phyloP scores from a whole-genome alignment of 2,329 filamentous ascomycete species.

The Rhynchosporium graminicola region DNA sequence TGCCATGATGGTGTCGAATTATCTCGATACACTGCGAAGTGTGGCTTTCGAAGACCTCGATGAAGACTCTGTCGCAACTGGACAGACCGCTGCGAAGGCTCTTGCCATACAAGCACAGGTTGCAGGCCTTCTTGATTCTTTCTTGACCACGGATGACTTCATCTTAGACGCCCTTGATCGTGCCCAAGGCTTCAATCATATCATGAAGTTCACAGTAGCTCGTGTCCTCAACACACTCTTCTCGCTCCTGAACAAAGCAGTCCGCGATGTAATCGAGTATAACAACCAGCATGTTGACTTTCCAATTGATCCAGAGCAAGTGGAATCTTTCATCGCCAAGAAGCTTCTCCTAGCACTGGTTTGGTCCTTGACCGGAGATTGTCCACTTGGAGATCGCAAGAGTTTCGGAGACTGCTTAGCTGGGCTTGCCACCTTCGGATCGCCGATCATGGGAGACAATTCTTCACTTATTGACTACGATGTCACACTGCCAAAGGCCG shows the following conservation, averaged over 20 bases:
- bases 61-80: slow-evolving; percentile 79
- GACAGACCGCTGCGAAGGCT: slow-evolving; percentile 75
- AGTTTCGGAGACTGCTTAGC: slow-evolving; percentile 83
- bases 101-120: slow-evolving; percentile 77
- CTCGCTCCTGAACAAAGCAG: slow-evolving; percentile 91
- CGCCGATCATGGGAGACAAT: slow-evolving; percentile 74
- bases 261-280: slow-evolving; percentile 91
- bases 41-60: slow-evolving; percentile 93
- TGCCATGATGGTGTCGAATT: slow-evolving; percentile 89
- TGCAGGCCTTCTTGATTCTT: slow-evolving; percentile 74
- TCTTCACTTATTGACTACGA: slow-evolving; percentile 96
- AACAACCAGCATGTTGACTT: slow-evolving; percentile 95
- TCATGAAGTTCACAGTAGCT: slow-evolving; percentile 96
- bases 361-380: slow-evolving; percentile 96
- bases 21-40: slow-evolving; percentile 79
- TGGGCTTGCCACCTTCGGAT: slow-evolving; percentile 80
- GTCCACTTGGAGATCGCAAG: slow-evolving; percentile 84
- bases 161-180: slow-evolving; percentile 74
- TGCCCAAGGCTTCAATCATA: slow-evolving; percentile 81
- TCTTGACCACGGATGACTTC: slow-evolving; percentile 78
- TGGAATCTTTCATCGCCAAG: slow-evolving; percentile 88
- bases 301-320: slow-evolving; percentile 83
- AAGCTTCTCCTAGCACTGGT: slow-evolving; percentile 90
- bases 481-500: slow-evolving; percentile 79
- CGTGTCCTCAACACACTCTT: slow-evolving; percentile 91